A percentile compares a stretch with the other conserved stretches of the same genome.
These are phyloP conservation scores for Acmispon strigosus DNA, from an alignment of 306 rosid genomes.

Conservation along the genomic window DNA sequence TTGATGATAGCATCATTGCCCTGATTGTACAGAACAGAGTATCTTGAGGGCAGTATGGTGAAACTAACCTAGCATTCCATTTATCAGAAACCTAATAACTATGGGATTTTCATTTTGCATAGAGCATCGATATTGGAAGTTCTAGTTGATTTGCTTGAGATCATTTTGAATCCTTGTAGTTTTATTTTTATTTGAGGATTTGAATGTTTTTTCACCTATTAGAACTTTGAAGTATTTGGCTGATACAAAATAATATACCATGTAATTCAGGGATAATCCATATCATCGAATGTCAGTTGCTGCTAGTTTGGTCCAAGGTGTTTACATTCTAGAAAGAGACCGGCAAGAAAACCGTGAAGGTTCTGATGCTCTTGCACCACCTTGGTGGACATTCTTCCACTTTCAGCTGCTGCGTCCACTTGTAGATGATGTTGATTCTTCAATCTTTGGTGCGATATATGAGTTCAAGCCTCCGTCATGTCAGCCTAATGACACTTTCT, in stretches of 20 bases:
- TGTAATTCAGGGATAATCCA: constrained; percentile 56
- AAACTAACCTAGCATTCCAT: neutral
- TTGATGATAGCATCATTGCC: neutral
- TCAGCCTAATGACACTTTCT: constrained; percentile 27
- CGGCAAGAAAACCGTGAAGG: constrained; percentile 66
- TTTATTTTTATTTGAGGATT: too few relatives aligned
- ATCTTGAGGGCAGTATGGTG: neutral
- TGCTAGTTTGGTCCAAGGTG: constrained; percentile 91
- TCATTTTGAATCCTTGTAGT: too few relatives aligned
- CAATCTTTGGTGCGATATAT: constrained; percentile 76
- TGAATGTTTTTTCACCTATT: neutral
- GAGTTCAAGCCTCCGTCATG: constrained; percentile 65
- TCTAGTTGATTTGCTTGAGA: too few relatives aligned
- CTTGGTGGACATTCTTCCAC: constrained; percentile 89
- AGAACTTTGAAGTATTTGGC: neutral
- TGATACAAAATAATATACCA: neutral
- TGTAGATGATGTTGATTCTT: constrained; percentile 71
- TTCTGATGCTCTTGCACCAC: constrained; percentile 70
- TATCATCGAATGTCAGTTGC: constrained; percentile 75
- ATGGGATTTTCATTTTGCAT: too few relatives aligned
- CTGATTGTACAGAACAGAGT: neutral
- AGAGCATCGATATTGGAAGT: too few relatives aligned
- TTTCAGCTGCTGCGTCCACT: constrained; percentile 65
- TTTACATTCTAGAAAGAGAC: constrained; percentile 74
- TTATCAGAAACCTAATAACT: too few relatives aligned